These are phyloP conservation scores for Fusarium nodosum DNA, from an alignment of 2,329 filamentous ascomycete genomes.

Conservation along the genomic window DNA sequence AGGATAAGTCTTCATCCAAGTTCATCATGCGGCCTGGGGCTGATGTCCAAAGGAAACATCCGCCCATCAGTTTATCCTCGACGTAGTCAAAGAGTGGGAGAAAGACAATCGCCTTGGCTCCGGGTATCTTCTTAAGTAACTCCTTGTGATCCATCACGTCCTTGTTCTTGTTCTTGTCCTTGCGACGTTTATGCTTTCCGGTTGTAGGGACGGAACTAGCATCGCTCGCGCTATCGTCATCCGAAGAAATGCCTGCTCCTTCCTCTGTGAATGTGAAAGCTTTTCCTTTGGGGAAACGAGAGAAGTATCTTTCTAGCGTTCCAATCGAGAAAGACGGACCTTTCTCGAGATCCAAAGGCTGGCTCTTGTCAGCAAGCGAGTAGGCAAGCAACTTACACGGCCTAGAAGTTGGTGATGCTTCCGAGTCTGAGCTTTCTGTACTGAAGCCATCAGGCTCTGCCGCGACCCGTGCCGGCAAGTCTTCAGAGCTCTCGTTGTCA, in stretches of 20 bases:
- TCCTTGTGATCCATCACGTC: conserved; percentile 52
- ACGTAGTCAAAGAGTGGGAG: conserved; percentile 55
- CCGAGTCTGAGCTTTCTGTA: conserved; percentile 51
- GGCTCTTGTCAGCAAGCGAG: conserved; percentile 46
- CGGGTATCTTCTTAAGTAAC: conserved; percentile 53
- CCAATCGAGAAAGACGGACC: conserved; percentile 49
- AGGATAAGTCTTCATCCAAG: conserved; percentile 54
- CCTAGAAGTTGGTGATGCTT: conserved; percentile 45
- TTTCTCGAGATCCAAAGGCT: conserved; percentile 47
- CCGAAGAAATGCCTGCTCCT: conserved; percentile 49
- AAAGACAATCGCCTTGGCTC: conserved; percentile 54
- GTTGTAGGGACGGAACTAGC: background rate
- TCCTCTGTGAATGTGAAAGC: conserved; percentile 51
- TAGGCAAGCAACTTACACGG: conserved; percentile 52
- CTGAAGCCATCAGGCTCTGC: conserved; percentile 44
- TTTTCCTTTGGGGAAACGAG: conserved; percentile 51
- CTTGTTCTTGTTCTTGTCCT: conserved; percentile 15
- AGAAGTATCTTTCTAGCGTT: conserved; percentile 51
- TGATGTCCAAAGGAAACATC: conserved; percentile 56
- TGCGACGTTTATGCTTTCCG: conserved; percentile 25
- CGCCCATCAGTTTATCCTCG: conserved; percentile 53
- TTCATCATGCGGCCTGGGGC: conserved; percentile 54
- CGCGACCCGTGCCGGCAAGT: conserved; percentile 14
- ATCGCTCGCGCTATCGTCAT: conserved; percentile 52
- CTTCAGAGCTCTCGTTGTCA: conserved; percentile 37